Conservation (phyloP, 31 red algal genomes). For the Odonthalia washingtoniensis region DNA sequence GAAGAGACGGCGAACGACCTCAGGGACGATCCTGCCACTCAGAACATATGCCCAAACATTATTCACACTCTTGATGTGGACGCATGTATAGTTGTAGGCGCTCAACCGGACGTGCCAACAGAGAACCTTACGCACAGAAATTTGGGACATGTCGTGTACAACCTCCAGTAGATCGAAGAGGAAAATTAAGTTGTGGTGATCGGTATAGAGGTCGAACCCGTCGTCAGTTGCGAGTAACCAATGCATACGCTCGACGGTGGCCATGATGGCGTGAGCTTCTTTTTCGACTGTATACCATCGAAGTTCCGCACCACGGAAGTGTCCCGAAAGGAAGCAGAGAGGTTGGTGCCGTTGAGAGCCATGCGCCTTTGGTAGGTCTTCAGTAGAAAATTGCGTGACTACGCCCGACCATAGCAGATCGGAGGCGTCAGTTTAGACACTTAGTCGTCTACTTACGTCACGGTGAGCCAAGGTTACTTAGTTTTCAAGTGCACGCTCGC, state of each 20-base stretch:
- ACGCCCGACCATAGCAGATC: constrained; percentile 7
- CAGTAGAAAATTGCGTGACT: neutral
- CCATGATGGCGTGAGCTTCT: neutral
- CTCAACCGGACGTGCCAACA: neutral
- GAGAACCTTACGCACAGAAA: constrained; percentile 7
- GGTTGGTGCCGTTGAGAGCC: neutral
- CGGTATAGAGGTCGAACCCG: too few relatives aligned
- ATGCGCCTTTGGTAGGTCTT: neutral
- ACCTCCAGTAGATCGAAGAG: too few relatives aligned
- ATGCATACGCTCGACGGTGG: neutral
- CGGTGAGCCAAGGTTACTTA: neutral
- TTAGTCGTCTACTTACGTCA: neutral
- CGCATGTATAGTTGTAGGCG: neutral
- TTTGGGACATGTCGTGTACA: too few relatives aligned
- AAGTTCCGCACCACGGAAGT: neutral
- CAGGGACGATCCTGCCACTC: neutral
- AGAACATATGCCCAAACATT: constrained; percentile 5
- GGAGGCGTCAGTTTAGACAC: constrained; percentile 17
- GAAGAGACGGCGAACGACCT: neutral
- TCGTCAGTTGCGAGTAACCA: too few relatives aligned
- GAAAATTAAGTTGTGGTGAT: too few relatives aligned
- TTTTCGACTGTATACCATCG: neutral
- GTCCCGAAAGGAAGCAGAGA: neutral
- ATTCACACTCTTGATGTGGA: neutral
- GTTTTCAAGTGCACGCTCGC: neutral